Evolutionary conservation across 805 yeast species (phyloP), one percentile per base, ranked within the genome.

Genomic region (Suhomyces emberorum): DNA sequence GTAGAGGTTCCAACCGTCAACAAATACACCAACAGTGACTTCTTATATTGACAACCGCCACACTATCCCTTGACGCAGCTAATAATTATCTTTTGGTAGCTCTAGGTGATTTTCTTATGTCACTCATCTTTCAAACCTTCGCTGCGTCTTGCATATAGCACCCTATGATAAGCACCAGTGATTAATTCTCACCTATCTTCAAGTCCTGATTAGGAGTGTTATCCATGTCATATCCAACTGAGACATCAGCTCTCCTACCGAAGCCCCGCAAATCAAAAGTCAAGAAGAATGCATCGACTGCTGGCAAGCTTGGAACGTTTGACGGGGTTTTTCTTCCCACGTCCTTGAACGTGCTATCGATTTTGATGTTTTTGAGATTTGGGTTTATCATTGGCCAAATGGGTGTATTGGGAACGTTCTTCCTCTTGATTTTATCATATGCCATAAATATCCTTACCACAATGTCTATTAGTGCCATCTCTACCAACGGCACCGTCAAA

Each of bases 321-420:
- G 82, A 79, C 40, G 98, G 97, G 11, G 97, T 89, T 2, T 89
- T 95, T 53, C 73, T 93, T 11, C 98, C 99, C 8, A 93, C 98
- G 0, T 78, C 96, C 0, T 68, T 93, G 27, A 93, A 93, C 60
- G 97, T 93, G 29, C 69, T 93, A 20, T 88, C 97, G 3, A 93
- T 93, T 51, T 73, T 93, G 57, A 88, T 93, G 95, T 93, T 91
- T 56, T 69, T 93, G 47, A 76, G 99, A 45, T 93, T 93, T 57
- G 98, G 98, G 4, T 93, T 89, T 63, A 83, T 93, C 23, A 71
- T 93, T 22, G 98, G 98, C 7, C 97, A 93, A 55, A 80, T 91
- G 72, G 99, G 98, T 1, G 70, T 91, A 4, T 36, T 83, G 12
- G 97, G 97, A 4, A 72, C 95, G 3, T 49, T 88, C 16, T 60